These are phyloP conservation scores for Fusarium setosum DNA, from an alignment of 2,329 filamentous ascomycete genomes.

Conservation along the genomic window DNA sequence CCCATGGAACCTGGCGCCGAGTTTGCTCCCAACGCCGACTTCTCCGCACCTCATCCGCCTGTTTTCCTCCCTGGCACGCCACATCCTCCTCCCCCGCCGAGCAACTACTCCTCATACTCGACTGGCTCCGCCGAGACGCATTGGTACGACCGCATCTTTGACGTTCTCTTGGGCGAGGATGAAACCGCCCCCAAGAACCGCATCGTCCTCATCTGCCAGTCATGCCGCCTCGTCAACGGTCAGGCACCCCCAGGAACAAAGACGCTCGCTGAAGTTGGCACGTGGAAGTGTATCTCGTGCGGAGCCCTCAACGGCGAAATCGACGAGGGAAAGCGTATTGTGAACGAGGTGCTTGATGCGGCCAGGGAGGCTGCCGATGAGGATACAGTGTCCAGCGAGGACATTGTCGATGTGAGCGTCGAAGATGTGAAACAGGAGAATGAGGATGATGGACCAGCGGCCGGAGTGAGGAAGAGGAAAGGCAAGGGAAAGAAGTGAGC, in stretches of 20 bases:
- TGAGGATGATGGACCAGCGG: constrained; percentile 35
- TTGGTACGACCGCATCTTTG: constrained; percentile 96
- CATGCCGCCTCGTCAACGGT: constrained; percentile 91
- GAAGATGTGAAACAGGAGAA: constrained; percentile 19
- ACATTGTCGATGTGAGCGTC: constrained; percentile 25
- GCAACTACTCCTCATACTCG: constrained; percentile 29
- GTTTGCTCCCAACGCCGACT: constrained; percentile 77
- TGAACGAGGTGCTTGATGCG: constrained; percentile 69
- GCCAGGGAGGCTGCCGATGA: constrained; percentile 28
- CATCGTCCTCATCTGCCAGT: constrained; percentile 84
- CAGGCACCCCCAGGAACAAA: constrained; percentile 91
- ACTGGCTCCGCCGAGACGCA: constrained; percentile 59
- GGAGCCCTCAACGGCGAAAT: constrained; percentile 84
- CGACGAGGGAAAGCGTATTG: constrained; percentile 78
- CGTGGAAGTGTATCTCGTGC: constrained; percentile 92
- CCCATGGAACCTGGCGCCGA: constrained; percentile 64
- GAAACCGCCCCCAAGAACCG: constrained; percentile 93
- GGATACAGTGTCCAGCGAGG: constrained; percentile 14
- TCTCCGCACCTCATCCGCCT: constrained; percentile 48
- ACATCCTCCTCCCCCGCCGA: constrained; percentile 25
- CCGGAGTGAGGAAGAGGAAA: constrained; percentile 41
- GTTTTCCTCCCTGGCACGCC: constrained; percentile 53
- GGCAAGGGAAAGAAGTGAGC: constrained; percentile 41
- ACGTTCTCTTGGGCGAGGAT: constrained; percentile 93
- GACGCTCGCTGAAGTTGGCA: constrained; percentile 80